phyloP scores from a whole-genome alignment of 2,329 filamentous ascomycete genomes.

The Diaporthe nobilis region DNA sequence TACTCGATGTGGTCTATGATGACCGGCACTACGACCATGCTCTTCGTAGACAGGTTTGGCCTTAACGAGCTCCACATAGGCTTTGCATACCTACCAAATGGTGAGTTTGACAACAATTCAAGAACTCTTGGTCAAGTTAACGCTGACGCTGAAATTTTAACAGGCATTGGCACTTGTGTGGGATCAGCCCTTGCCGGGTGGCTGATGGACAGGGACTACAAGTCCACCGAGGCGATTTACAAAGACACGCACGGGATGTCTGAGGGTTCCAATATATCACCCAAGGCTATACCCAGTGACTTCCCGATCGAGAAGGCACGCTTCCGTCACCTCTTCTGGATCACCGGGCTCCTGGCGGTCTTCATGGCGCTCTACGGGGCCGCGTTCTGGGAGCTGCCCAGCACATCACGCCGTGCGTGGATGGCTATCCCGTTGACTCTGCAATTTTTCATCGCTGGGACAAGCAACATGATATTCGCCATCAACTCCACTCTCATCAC shows the following conservation, averaged over 20 bases:
- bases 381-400: not conserved
- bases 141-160: constrained; percentile 44
- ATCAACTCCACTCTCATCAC: constrained; percentile 52
- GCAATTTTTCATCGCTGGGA: constrained; percentile 54
- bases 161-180: constrained; percentile 50
- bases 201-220: constrained; percentile 50
- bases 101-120: not conserved
- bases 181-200: constrained; percentile 49
- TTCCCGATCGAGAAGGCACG: constrained; percentile 48
- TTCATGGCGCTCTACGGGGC: constrained; percentile 52
- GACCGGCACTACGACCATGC: constrained; percentile 53
- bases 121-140: not conserved
- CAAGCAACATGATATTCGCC: constrained; percentile 54
- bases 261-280: not conserved
- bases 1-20: constrained; percentile 54
- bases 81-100: not conserved
- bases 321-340: constrained; percentile 56
- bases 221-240: constrained; percentile 8
- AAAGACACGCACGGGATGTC: constrained; percentile 4
- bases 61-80: not conserved
- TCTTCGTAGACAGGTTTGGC: constrained; percentile 47
- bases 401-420: constrained; percentile 43
- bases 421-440: constrained; percentile 47
- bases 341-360: constrained; percentile 53
- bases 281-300: constrained; percentile 4